Conservation (phyloP, 768 basidiomycete genomes). For the Cyclocybe cylindracea region DNA sequence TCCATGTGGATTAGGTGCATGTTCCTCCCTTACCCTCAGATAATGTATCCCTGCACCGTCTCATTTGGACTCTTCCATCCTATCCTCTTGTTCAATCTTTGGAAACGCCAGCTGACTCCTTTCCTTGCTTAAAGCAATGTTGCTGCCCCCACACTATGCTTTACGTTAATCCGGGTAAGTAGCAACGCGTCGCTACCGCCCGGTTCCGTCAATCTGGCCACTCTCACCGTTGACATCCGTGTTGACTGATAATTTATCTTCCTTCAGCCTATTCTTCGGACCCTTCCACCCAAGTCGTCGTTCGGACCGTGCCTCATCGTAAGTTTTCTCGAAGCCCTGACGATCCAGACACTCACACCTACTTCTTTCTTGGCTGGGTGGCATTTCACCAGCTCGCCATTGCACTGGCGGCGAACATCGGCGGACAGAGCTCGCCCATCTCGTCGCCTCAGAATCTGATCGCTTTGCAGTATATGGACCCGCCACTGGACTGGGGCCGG, state of each 20-base stretch:
- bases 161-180: conserved; percentile 88
- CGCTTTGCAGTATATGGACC: conserved; percentile 85
- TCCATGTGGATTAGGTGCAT: conserved; percentile 97
- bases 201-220: conserved; percentile 1
- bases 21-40: neutral
- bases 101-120: conserved; percentile 10
- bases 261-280: conserved; percentile 86
- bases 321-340: conserved; percentile 29
- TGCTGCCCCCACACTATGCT: conserved; percentile 96
- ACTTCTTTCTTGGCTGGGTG: neutral
- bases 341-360: neutral
- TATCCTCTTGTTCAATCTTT: neutral
- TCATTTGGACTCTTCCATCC: neutral
- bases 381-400: conserved; percentile 75
- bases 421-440: conserved; percentile 95
- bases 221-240: conserved; percentile 4
- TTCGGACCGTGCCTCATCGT: conserved; percentile 94
- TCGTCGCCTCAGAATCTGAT: conserved; percentile 98
- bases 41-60: conserved; percentile 2
- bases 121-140: conserved; percentile 67
- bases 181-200: neutral
- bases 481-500: conserved; percentile 79
- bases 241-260: conserved; percentile 4
- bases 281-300: conserved; percentile 80
- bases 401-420: conserved; percentile 97